Conservation (phyloP, 2,329 filamentous ascomycete genomes). For the Fusarium sp. region DNA sequence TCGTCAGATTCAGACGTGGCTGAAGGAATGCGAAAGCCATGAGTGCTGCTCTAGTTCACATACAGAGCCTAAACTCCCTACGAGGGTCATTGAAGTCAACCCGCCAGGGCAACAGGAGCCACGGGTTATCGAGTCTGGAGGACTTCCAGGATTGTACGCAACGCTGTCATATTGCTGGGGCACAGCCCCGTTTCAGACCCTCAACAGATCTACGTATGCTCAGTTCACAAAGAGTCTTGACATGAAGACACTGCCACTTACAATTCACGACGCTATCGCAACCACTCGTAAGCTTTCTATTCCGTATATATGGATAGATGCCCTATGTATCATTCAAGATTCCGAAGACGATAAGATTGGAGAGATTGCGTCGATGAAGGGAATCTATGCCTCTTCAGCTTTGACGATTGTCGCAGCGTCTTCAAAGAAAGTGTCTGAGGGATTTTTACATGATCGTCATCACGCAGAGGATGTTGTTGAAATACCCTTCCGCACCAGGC, state of each 20-base stretch:
- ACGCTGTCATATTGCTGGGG: neutral
- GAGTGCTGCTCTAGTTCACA: neutral
- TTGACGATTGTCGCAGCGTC: neutral
- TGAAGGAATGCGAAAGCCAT: neutral
- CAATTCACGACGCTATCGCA: neutral
- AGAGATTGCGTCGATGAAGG: neutral
- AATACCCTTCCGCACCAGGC: neutral
- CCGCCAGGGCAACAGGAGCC: neutral
- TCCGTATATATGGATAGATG: neutral
- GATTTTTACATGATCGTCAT: neutral
- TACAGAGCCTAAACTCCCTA: neutral
- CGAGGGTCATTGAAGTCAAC: neutral
- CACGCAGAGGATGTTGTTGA: rapidly evolving
- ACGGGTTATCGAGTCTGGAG: neutral
- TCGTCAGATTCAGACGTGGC: neutral
- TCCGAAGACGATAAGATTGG: neutral
- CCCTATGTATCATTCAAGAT: neutral
- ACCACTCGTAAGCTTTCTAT: neutral
- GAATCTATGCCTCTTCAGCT: neutral
- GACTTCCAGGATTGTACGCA: neutral
- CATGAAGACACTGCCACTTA: neutral
- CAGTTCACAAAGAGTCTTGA: neutral
- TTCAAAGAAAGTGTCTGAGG: neutral
- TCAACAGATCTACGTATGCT: neutral
- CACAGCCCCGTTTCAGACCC: neutral